phyloP scores from a whole-genome alignment of 1,284 basidiomycete genomes.

The Ceratobasidium sp. region DNA sequence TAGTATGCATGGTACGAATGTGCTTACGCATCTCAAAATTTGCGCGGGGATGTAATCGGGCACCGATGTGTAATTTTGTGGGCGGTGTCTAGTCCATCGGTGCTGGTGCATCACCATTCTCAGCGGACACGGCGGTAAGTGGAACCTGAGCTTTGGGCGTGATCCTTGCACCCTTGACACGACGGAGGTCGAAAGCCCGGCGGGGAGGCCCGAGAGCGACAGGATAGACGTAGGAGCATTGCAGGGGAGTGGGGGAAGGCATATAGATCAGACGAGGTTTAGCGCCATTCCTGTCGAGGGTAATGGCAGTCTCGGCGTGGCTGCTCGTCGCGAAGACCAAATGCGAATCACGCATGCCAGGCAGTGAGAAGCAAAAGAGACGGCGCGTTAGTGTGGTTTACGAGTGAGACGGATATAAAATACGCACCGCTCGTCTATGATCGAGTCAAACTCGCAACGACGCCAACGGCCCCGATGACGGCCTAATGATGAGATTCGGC shows the following conservation, averaged over 20 bases:
- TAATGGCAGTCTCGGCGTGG: slow-evolving; percentile 22
- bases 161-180: slow-evolving; percentile 32
- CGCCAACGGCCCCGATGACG: no score
- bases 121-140: neutral
- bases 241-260: slow-evolving; percentile 35
- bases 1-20: no score
- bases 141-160: neutral
- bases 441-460: no score
- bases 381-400: no score
- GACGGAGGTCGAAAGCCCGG: slow-evolving; percentile 24
- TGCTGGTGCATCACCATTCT: neutral
- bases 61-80: neutral
- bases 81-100: slow-evolving; percentile 3
- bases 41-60: no score
- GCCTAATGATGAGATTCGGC: no score
- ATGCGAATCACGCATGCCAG: no score
- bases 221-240: slow-evolving; percentile 36
- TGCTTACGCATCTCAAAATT: no score
- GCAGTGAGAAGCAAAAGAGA: no score
- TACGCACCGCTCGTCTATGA: no score
- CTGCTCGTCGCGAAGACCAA: neutral
- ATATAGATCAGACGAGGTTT: slow-evolving; percentile 36
- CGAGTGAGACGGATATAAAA: no score
- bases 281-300: slow-evolving; percentile 8
- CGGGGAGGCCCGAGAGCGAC: slow-evolving; percentile 36